A percentile compares a stretch with the other conserved stretches of the same genome.
Evolutionary conservation across 2,329 filamentous ascomycete species (phyloP).

Genomic region (Aspergillus sp.): DNA sequence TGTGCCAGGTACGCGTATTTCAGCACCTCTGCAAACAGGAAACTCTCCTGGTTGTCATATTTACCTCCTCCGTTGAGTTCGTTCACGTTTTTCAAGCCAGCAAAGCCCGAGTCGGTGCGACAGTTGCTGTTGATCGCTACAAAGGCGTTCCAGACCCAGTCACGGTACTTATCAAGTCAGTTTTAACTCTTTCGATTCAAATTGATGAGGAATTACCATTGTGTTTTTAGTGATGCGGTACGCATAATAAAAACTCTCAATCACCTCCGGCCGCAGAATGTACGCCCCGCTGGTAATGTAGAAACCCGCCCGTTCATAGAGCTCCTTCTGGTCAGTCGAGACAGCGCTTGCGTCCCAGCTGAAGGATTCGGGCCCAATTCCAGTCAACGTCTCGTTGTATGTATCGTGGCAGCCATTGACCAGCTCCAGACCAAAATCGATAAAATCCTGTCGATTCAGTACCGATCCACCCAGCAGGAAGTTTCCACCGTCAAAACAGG

Average conservation of each 20-base stretch:
- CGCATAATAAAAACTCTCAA: constrained; percentile 83
- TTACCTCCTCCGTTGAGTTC: constrained; percentile 55
- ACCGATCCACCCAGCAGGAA: constrained; percentile 76
- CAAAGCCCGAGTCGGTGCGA: constrained; percentile 62
- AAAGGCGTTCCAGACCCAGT: constrained; percentile 81
- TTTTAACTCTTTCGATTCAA: too few relatives aligned
- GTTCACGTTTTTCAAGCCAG: constrained; percentile 63
- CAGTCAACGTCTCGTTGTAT: constrained; percentile 63
- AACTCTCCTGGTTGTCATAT: constrained; percentile 74
- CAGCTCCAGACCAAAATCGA: constrained; percentile 68
- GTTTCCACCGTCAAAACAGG: constrained; percentile 80
- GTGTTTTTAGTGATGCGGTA: constrained; percentile 61
- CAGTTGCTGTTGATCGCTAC: constrained; percentile 61
- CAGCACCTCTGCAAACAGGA: constrained; percentile 81
- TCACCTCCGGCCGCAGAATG: constrained; percentile 71
- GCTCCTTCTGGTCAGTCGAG: constrained; percentile 46
- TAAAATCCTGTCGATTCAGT: constrained; percentile 61
- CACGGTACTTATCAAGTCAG: constrained; percentile 65
- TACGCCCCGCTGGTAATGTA: constrained; percentile 62
- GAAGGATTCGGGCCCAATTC: constrained; percentile 73
- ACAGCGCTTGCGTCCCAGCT: constrained; percentile 53
- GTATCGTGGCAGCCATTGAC: constrained; percentile 70
- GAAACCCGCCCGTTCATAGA: constrained; percentile 67
- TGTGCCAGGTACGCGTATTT: constrained; percentile 79
- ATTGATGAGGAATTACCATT: too few relatives aligned